Conservation (phyloP, 768 basidiomycete genomes). For the Baorangia bicolor region DNA sequence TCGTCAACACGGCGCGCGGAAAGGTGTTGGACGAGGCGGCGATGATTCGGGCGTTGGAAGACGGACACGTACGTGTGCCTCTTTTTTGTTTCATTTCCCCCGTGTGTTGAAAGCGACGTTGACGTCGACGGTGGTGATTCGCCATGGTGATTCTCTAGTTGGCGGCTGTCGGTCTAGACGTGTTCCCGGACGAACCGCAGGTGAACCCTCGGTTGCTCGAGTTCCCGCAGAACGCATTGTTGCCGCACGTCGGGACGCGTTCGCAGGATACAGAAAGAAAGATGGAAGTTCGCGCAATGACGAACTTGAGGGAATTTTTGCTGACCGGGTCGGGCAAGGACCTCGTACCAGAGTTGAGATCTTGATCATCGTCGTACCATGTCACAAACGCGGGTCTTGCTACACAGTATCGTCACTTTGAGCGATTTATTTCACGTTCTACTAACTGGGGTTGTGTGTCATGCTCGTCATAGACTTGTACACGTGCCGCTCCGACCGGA, state of each 20-base stretch:
- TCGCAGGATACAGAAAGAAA: slow-evolving; percentile 73
- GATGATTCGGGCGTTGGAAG: slow-evolving; percentile 79
- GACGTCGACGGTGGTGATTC: not conserved
- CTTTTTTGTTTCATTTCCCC: not conserved
- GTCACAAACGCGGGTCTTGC: too few species aligned
- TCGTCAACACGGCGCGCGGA: slow-evolving; percentile 88
- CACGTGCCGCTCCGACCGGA: too few species aligned
- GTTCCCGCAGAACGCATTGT: slow-evolving; percentile 76
- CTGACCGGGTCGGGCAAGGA: slow-evolving; percentile 60
- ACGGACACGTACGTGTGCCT: slow-evolving; percentile 70
- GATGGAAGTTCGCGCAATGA: slow-evolving; percentile 83
- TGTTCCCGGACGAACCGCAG: slow-evolving; percentile 80
- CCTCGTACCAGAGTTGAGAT: slow-evolving; percentile 52
- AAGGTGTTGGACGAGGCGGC: slow-evolving; percentile 87
- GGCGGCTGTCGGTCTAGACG: slow-evolving; percentile 68
- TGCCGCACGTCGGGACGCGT: slow-evolving; percentile 93
- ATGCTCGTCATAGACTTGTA: too few species aligned
- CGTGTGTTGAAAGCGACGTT: not conserved
- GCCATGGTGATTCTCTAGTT: not conserved
- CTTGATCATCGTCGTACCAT: too few species aligned
- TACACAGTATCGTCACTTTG: too few species aligned
- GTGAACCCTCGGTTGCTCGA: slow-evolving; percentile 76
- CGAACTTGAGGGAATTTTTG: slow-evolving; percentile 71
- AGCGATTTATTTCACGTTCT: too few species aligned
- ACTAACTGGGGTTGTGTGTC: too few species aligned